Base-by-base conservation (phyloP, 768 basidiomycete species). In the Lyophyllum semitale region DNA sequence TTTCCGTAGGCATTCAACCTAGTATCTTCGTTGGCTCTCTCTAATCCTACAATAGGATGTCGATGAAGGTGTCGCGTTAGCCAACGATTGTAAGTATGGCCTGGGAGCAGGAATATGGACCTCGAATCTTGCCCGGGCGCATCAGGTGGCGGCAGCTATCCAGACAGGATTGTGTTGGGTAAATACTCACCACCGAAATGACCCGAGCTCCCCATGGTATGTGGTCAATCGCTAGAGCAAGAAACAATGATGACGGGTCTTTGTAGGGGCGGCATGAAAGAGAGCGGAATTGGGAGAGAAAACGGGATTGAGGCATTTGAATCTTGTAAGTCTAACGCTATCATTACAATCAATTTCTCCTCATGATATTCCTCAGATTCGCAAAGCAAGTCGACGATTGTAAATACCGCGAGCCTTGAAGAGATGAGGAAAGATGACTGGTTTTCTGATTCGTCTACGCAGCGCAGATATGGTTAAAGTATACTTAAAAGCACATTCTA, bases 151-250 rank as follows among this genome's bases (percentile, higher is more conserved):
- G 6, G 79, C 79, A 47, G 73, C 74, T 30, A 84, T 95, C 32
- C 79, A 94, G 60, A 76, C 87, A 17, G 93, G 93, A 4, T 64
- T 94, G 27, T 88, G 90, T 42, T 95, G 93, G 93, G 82, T 93
- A 33, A 94, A 95, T 66, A 92, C 89, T 0, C 91, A 93, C 60
- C 93, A 95, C 64, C 81, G 92, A 43, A 94, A 95, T 62, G 91
- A 94, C 65, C 93, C 93, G 8, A 89, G 88, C 59, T 92, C 89
- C 29, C 91, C 93, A 37, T 95, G 93, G 92, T 91, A 65, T 35
- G 80, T 66, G 33, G 8, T 48, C 23, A 27, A 35, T 32, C 25
- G 8, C 51, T 13, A 12, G 48, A 20, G 18, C 5, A 22, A 12
- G 29, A 40, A 17, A 32, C 15, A n/a, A 20, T 51, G 47, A 46